Evolutionary conservation across 2,329 filamentous ascomycete species (phyloP).

Genomic region (Curvularia hawaiiensis): DNA sequence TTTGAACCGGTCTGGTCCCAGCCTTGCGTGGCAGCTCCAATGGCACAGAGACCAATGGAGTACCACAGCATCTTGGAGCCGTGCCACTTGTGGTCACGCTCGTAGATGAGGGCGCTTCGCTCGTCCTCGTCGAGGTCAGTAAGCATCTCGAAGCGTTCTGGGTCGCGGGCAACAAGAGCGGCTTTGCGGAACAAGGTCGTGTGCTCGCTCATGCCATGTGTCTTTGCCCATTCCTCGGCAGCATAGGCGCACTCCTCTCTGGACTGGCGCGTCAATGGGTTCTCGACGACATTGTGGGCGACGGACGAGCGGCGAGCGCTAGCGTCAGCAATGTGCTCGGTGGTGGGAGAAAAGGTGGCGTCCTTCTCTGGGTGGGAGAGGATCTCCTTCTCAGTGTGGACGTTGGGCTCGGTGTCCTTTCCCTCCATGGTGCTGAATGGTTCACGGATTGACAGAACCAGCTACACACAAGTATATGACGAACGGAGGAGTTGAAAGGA

Average conservation of each 20-base stretch:
- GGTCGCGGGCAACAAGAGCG: slow-evolving; percentile 75
- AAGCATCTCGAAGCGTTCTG: slow-evolving; percentile 65
- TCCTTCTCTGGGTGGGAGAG: slow-evolving; percentile 6
- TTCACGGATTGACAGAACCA: background rate
- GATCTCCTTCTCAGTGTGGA: slow-evolving; percentile 2
- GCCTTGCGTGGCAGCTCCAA: slow-evolving; percentile 70
- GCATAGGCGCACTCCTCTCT: slow-evolving; percentile 57
- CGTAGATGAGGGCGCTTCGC: slow-evolving; percentile 63
- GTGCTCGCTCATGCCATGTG: slow-evolving; percentile 64
- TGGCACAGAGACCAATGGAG: slow-evolving; percentile 70
- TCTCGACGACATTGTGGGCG: slow-evolving; percentile 52
- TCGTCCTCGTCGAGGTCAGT: slow-evolving; percentile 65
- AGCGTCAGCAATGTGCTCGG: slow-evolving; percentile 12
- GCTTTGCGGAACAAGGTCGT: slow-evolving; percentile 67
- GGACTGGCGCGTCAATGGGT: slow-evolving; percentile 52
- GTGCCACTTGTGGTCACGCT: slow-evolving; percentile 68
- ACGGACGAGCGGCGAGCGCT: slow-evolving; percentile 47
- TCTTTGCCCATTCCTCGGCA: slow-evolving; percentile 66
- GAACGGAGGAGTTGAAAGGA: slow-evolving; percentile 1
- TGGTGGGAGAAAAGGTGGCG: background rate
- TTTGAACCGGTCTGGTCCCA: slow-evolving; percentile 67
- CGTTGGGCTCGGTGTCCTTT: slow-evolving; percentile 5
- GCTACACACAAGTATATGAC: background rate
- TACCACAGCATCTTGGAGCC: slow-evolving; percentile 65
- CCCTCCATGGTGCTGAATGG: slow-evolving; percentile 10